These are phyloP conservation scores for Trypanosomatidae sp. DNA, from an alignment of 208 protist species.

Conservation along the genomic window DNA sequence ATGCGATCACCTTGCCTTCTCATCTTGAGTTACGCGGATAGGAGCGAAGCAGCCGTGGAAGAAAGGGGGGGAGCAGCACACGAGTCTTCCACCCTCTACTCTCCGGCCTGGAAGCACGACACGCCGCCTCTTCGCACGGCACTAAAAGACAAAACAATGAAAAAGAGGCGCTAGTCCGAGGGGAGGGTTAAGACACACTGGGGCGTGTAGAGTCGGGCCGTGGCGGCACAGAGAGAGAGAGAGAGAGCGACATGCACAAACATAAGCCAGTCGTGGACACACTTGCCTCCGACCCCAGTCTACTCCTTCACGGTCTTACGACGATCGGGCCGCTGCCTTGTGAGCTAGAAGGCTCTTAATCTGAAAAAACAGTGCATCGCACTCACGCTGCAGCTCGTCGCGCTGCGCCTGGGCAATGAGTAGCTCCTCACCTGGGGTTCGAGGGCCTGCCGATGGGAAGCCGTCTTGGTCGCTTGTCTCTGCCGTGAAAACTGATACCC, in stretches of 20 bases:
- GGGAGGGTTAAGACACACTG: not conserved
- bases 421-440: constrained; percentile 24
- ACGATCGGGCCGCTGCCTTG: constrained; percentile 2
- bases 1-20: not conserved
- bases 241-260: not conserved
- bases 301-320: not conserved
- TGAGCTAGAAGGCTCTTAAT: constrained; percentile 20
- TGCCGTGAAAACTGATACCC: not conserved
- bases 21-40: not conserved
- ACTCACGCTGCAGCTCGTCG: constrained; percentile 53
- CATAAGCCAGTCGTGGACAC: not conserved
- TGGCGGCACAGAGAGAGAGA: not conserved
- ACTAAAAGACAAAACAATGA: not conserved
- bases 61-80: not conserved
- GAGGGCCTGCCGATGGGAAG: not conserved
- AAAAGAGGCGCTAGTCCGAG: not conserved
- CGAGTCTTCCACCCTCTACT: not conserved
- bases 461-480: not conserved
- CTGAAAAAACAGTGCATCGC: constrained; percentile 50
- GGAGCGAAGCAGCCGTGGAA: not conserved
- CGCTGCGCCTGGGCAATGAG: constrained; percentile 35
- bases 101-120: not conserved
- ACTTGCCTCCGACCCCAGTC: too few species aligned
- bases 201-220: not conserved
- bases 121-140: not conserved